Conservation (phyloP, 2,329 filamentous ascomycete genomes). For the Nannizziopsis barbatae region DNA sequence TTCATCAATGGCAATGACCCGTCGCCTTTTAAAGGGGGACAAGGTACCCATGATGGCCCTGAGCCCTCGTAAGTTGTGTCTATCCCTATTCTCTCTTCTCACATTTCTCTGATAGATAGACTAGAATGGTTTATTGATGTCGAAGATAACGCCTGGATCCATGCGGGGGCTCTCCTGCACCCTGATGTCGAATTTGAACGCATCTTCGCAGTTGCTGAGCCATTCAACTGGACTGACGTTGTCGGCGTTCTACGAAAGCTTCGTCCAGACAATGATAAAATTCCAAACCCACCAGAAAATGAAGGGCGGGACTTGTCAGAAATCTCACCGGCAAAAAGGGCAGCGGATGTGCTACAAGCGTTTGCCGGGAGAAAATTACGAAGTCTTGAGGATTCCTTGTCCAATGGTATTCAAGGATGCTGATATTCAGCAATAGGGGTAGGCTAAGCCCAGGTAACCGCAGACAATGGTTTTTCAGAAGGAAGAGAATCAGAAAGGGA, state of each 20-base stretch:
- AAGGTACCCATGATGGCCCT: not conserved
- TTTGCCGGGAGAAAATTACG: not conserved
- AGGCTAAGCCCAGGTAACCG: not conserved
- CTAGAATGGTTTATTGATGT: conserved; percentile 2
- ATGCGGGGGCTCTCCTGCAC: not conserved
- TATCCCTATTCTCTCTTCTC: not conserved
- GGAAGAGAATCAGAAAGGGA: too few species aligned
- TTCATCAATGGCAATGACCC: not conserved
- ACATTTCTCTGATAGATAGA: not conserved
- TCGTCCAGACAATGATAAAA: not conserved
- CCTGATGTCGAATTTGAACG: not conserved
- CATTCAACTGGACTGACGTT: not conserved
- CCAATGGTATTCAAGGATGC: not conserved
- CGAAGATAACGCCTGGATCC: not conserved
- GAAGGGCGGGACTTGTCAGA: not conserved
- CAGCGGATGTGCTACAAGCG: not conserved
- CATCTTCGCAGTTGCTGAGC: not conserved
- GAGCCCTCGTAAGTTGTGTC: not conserved
- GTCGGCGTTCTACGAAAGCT: not conserved
- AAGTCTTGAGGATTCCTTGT: conserved; percentile 1
- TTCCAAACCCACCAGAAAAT: not conserved
- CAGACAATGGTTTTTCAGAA: too few species aligned
- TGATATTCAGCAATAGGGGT: not conserved
- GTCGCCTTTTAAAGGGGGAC: not conserved
- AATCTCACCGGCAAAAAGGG: not conserved